Evolutionary conservation across 306 rosid genomes (phyloP).

Genomic region (Elaeagnus macrophylla): DNA sequence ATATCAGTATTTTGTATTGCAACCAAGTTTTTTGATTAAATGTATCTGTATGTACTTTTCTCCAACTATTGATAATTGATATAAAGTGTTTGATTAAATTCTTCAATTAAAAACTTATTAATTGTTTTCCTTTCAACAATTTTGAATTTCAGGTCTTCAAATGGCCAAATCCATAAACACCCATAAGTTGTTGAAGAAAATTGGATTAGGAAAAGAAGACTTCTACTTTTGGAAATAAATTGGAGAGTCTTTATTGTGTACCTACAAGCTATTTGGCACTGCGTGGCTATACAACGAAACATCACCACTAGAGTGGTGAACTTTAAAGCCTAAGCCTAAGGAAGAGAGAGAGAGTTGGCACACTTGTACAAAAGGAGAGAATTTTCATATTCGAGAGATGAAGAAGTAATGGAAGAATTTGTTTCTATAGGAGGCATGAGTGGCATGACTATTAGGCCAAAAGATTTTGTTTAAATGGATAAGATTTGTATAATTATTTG

Average conservation of each 20-base stretch:
- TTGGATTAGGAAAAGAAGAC: conserved; percentile 63
- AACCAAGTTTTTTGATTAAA: conserved; percentile 14
- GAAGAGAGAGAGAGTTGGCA: conserved; percentile 74
- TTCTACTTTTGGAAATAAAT: conserved; percentile 54
- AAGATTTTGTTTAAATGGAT: conserved; percentile 48
- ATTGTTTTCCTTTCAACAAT: neutral
- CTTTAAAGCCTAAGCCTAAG: conserved; percentile 50
- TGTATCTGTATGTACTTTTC: neutral
- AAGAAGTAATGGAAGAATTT: conserved; percentile 71
- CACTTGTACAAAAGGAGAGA: conserved; percentile 64
- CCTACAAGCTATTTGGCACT: conserved; percentile 53
- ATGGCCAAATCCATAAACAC: conserved; percentile 35
- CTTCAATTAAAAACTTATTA: neutral
- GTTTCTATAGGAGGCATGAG: conserved; percentile 73
- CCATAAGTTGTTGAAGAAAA: conserved; percentile 44
- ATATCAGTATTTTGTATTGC: neutral
- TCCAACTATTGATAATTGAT: neutral
- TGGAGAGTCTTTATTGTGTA: conserved; percentile 52
- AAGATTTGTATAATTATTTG: conserved; percentile 49
- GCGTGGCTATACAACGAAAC: conserved; percentile 59
- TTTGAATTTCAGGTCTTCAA: conserved; percentile 48
- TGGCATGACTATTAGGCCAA: conserved; percentile 56
- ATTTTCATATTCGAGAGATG: conserved; percentile 78
- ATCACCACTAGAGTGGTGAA: conserved; percentile 73
- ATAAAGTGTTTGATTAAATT: conserved; percentile 12